phyloP scores from a whole-genome alignment of 441 rosid species.

The Aquilaria agallochum region DNA sequence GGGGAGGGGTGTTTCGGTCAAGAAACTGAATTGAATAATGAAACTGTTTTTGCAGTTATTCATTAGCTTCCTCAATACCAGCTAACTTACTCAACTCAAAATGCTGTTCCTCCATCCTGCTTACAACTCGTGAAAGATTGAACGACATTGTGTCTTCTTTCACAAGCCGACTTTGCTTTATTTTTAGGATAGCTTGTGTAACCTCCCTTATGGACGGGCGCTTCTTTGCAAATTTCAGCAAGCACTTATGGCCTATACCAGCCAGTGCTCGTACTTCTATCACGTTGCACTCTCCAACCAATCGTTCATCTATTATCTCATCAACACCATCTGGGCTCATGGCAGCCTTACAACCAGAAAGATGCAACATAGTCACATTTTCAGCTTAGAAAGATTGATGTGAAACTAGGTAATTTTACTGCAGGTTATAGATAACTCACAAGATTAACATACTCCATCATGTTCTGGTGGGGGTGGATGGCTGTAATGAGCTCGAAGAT shows the following conservation, averaged over 20 bases:
- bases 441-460: slow-evolving; percentile 86
- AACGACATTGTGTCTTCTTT: slow-evolving; percentile 59
- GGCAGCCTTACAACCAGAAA: slow-evolving; percentile 47
- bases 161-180: slow-evolving; percentile 45
- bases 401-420: background rate
- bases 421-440: slow-evolving; percentile 35
- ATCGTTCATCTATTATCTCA: slow-evolving; percentile 72
- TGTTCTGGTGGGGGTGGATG: slow-evolving; percentile 87
- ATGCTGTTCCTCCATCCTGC: slow-evolving; percentile 74
- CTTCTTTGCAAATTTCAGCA: slow-evolving; percentile 69
- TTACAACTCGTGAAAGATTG: slow-evolving; percentile 51
- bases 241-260: slow-evolving; percentile 65
- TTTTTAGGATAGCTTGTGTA: slow-evolving; percentile 70
- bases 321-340: slow-evolving; percentile 90
- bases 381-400: background rate
- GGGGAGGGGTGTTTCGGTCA: too few species aligned
- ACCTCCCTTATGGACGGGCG: slow-evolving; percentile 83
- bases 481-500: slow-evolving; percentile 90
- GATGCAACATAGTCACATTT: background rate
- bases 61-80: slow-evolving; percentile 40
- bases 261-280: slow-evolving; percentile 76
- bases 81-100: slow-evolving; percentile 59
- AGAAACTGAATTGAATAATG: background rate
- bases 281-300: slow-evolving; percentile 55
- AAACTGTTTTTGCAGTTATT: background rate